Evolutionary conservation across 2,329 filamentous ascomycete species (phyloP).

Genomic region (Colletotrichum plurivorum): DNA sequence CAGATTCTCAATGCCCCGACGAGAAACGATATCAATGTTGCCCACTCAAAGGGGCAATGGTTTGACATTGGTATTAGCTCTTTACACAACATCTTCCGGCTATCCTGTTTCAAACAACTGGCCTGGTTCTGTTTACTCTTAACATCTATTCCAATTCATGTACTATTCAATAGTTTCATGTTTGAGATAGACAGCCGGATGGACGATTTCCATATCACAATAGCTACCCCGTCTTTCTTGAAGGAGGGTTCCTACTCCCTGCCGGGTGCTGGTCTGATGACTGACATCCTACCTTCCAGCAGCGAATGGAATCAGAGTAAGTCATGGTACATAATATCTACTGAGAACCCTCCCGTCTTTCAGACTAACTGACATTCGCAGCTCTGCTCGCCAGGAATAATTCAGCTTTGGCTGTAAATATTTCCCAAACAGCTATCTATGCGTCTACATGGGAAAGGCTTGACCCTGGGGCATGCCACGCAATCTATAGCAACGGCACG

Average conservation of each 20-base stretch:
- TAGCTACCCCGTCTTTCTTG: conserved; percentile 39
- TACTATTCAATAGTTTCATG: conserved; percentile 44
- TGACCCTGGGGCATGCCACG: background rate
- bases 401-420: background rate
- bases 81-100: conserved; percentile 49
- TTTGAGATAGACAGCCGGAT: conserved; percentile 35
- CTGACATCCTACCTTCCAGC: background rate
- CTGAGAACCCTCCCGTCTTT: too few relatives aligned
- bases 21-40: conserved; percentile 50
- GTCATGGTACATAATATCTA: too few relatives aligned
- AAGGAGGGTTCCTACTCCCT: conserved; percentile 1
- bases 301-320: background rate
- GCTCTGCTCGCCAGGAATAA: background rate
- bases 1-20: conserved; percentile 39
- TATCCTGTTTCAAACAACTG: conserved; percentile 42
- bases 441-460: background rate
- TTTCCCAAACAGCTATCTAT: background rate
- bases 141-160: conserved; percentile 46
- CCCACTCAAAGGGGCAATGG: conserved; percentile 57
- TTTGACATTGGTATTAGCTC: conserved; percentile 62
- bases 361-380: background rate
- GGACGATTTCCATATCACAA: conserved; percentile 29
- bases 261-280: conserved; percentile 16
- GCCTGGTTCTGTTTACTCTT: conserved; percentile 43
- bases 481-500: background rate